phyloP scores from a whole-genome alignment of 257 asterid genomes.

The Verbena officinalis region DNA sequence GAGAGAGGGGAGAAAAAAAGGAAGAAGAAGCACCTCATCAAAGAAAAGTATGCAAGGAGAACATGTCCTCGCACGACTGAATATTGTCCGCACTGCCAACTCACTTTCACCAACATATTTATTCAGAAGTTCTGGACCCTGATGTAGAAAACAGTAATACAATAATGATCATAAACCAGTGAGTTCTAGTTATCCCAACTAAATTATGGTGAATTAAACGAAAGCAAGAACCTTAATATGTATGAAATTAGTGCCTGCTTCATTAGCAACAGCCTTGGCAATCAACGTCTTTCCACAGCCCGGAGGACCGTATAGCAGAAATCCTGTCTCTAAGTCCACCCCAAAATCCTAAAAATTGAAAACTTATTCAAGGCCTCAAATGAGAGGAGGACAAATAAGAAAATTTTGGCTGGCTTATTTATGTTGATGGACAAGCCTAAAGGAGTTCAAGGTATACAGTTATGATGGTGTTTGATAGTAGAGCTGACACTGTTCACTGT shows the following conservation, averaged over 20 bases:
- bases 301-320: slow-evolving; percentile 96
- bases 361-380: slow-evolving; percentile 10
- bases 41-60: slow-evolving; percentile 95
- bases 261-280: slow-evolving; percentile 95
- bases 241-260: slow-evolving; percentile 92
- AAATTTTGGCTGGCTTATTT: slow-evolving; percentile 10
- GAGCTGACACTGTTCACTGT: neutral
- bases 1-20: neutral
- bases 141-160: slow-evolving; percentile 24
- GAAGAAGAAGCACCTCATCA: slow-evolving; percentile 64
- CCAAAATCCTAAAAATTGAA: slow-evolving; percentile 62
- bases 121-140: slow-evolving; percentile 90
- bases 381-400: slow-evolving; percentile 15
- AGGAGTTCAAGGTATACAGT: neutral
- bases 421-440: neutral
- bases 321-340: slow-evolving; percentile 66
- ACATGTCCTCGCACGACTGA: slow-evolving; percentile 91
- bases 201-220: slow-evolving; percentile 14
- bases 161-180: slow-evolving; percentile 19
- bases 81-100: slow-evolving; percentile 72
- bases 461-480: slow-evolving; percentile 1
- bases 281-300: slow-evolving; percentile 97
- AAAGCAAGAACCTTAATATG: slow-evolving; percentile 67
- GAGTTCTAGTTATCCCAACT: neutral
- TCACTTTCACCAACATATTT: slow-evolving; percentile 98